Conservation (phyloP, 169 alveolate genomes). For the Neospora caninum region DNA sequence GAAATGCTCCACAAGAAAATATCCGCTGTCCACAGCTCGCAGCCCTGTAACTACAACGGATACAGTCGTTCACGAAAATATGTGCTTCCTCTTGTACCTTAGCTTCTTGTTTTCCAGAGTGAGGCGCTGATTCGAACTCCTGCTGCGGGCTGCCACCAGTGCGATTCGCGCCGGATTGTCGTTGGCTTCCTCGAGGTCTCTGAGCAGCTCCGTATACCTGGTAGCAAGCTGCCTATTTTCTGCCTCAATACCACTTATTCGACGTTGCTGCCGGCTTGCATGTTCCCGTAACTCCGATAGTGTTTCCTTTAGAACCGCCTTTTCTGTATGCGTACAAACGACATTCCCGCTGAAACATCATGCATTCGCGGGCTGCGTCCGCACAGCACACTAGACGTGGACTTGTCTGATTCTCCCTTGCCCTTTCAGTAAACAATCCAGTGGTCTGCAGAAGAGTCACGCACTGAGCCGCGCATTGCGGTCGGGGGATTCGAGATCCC, state of each 20-base stretch:
- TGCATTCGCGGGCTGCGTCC: no score
- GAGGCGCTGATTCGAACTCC: constrained; percentile 47
- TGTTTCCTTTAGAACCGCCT: not conserved
- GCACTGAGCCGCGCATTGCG: no score
- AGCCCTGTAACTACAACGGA: no score
- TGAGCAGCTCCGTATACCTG: constrained; percentile 38
- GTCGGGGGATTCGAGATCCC: no score
- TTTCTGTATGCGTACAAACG: not conserved
- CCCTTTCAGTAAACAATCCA: no score
- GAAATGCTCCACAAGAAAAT: no score
- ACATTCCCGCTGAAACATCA: not conserved
- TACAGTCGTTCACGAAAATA: no score
- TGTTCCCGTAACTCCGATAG: constrained; percentile 1
- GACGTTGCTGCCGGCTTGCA: constrained; percentile 20
- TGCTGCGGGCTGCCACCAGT: constrained; percentile 51
- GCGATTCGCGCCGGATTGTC: constrained; percentile 64
- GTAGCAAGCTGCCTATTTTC: constrained; percentile 55
- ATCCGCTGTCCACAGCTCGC: no score
- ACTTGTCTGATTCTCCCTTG: no score
- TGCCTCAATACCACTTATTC: constrained; percentile 14
- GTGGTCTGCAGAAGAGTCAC: no score
- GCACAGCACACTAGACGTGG: no score
- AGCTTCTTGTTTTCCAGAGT: constrained; percentile 53
- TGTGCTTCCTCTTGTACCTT: not conserved
- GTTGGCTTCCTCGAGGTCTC: constrained; percentile 62